Conservation (phyloP, 257 asterid genomes). For the Solanum bukasovii region DNA sequence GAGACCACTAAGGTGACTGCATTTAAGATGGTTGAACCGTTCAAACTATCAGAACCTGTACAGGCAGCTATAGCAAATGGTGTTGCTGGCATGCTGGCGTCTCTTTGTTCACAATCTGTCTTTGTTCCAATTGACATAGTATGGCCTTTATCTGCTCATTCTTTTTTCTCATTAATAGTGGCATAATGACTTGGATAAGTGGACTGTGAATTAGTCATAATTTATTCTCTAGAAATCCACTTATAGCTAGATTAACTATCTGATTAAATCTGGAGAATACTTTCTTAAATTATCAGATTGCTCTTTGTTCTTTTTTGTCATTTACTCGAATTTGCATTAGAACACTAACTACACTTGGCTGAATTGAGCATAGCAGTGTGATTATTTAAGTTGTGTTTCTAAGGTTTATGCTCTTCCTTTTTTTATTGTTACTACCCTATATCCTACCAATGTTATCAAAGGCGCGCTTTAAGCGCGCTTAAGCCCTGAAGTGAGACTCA, state of each 20-base stretch:
- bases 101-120: slow-evolving; percentile 75
- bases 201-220: background rate
- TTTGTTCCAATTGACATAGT: slow-evolving; percentile 94
- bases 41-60: slow-evolving; percentile 70
- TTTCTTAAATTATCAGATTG: background rate
- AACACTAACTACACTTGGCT: background rate
- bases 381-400: background rate
- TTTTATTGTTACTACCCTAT: background rate
- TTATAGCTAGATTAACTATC: background rate
- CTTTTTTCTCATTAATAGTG: background rate
- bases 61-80: slow-evolving; percentile 90
- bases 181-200: background rate
- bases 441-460: background rate
- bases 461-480: too few species aligned
- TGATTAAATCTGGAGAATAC: background rate
- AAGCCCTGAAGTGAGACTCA: too few species aligned
- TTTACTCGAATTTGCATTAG: background rate
- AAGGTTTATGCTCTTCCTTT: background rate
- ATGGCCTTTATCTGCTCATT: slow-evolving; percentile 13
- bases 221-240: background rate
- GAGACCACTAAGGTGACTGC: slow-evolving; percentile 80
- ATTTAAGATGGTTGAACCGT: slow-evolving; percentile 55
- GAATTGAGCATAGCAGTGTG: background rate
- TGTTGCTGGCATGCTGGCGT: slow-evolving; percentile 79
- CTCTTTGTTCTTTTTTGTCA: background rate